Evolutionary conservation across 2,329 filamentous ascomycete genomes (phyloP).

Genomic region (Colletotrichum simmondsii): DNA sequence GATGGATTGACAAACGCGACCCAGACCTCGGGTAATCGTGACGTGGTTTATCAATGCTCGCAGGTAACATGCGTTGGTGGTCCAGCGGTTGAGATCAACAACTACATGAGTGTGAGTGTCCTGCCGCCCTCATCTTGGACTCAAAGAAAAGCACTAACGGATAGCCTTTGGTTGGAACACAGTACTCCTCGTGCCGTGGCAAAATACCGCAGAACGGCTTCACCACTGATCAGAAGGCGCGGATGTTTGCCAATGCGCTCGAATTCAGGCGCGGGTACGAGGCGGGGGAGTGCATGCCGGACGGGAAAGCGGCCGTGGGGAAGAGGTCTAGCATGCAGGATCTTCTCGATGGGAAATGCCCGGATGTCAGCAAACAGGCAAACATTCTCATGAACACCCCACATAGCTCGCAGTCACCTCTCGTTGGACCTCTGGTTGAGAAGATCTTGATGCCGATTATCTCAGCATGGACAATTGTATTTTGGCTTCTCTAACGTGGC

Average conservation of each 20-base stretch:
- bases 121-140: neutral
- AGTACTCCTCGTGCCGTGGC: slow-evolving; percentile 34
- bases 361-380: slow-evolving; percentile 33
- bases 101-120: slow-evolving; percentile 38
- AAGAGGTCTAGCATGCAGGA: slow-evolving; percentile 39
- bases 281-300: slow-evolving; percentile 36
- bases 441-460: neutral
- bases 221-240: slow-evolving; percentile 39
- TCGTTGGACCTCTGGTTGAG: neutral
- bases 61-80: slow-evolving; percentile 32
- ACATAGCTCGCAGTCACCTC: neutral
- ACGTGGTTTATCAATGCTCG: slow-evolving; percentile 32
- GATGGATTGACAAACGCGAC: slow-evolving; percentile 37
- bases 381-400: slow-evolving; percentile 17
- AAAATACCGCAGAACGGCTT: slow-evolving; percentile 33
- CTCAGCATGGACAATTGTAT: neutral
- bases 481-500: neutral
- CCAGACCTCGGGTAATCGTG: slow-evolving; percentile 32
- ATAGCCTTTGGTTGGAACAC: no score
- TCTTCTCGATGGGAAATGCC: slow-evolving; percentile 38
- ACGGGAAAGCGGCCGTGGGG: slow-evolving; percentile 9
- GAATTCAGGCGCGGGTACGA: slow-evolving; percentile 38
- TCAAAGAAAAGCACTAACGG: neutral
- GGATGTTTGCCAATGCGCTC: slow-evolving; percentile 38
- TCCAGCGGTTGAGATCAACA: slow-evolving; percentile 31